Percentiles rank a stretch among this genome's conserved stretches.
Evolutionary conservation across 768 basidiomycete species (phyloP).

Genomic region (Ramaria sp.): DNA sequence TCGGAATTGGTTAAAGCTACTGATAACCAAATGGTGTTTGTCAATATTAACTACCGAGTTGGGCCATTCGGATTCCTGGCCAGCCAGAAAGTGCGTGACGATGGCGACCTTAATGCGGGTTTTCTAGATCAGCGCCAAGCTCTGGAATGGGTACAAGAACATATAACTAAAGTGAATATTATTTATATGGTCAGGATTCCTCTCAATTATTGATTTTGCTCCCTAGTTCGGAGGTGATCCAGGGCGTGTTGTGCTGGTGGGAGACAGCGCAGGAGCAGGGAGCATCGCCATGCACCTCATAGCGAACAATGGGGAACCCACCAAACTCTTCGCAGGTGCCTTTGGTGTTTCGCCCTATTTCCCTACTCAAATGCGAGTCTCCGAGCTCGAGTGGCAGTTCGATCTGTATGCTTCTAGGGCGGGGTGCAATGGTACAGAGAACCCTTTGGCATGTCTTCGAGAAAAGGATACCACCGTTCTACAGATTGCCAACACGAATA

Average conservation of each 20-base stretch:
- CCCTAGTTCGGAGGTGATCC: conserved; percentile 15
- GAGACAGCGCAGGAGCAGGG: conserved; percentile 11
- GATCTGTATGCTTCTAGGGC: conserved; percentile 15
- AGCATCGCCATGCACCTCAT: conserved; percentile 12
- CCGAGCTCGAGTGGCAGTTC: conserved; percentile 11
- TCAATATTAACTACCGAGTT: conserved; percentile 13
- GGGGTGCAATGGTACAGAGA: conserved; percentile 52
- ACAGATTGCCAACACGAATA: conserved; percentile 23
- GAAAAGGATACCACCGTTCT: conserved; percentile 22
- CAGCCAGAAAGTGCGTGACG: conserved; percentile 20
- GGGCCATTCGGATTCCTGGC: conserved; percentile 21
- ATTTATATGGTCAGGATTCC: not conserved
- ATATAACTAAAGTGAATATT: conserved; percentile 24
- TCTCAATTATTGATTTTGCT: not conserved
- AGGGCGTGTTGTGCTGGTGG: conserved; percentile 10
- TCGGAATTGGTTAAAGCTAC: conserved; percentile 9
- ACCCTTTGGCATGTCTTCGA: conserved; percentile 30
- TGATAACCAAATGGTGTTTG: conserved; percentile 11
- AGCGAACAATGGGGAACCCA: conserved; percentile 6
- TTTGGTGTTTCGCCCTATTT: conserved; percentile 10
- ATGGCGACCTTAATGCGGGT: conserved; percentile 30
- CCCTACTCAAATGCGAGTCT: conserved; percentile 1
- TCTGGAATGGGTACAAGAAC: conserved; percentile 29
- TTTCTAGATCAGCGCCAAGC: conserved; percentile 31
- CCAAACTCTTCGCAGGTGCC: conserved; percentile 8